Conservation (phyloP, 2,329 filamentous ascomycete genomes). For the Trichophyton simii region DNA sequence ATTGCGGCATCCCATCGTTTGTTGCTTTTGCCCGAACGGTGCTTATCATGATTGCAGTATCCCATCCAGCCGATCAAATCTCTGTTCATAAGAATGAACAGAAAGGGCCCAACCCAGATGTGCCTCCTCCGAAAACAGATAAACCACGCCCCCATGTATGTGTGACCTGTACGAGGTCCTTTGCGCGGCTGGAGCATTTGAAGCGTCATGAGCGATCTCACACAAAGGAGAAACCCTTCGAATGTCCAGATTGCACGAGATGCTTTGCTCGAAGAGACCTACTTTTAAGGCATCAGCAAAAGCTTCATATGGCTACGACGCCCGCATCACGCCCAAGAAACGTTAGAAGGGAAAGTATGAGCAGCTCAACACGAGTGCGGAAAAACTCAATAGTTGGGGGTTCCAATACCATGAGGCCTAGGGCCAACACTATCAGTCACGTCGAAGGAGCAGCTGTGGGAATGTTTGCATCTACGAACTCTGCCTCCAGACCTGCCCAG, state of each 20-base stretch:
- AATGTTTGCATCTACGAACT: conserved; percentile 34
- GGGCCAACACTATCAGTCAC: conserved; percentile 94
- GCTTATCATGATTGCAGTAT: conserved; percentile 11
- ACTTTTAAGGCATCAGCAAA: conserved; percentile 90
- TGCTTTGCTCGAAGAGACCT: conserved; percentile 92
- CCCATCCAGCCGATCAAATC: conserved; percentile 5
- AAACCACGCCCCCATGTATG: conserved; percentile 94
- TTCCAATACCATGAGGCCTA: conserved; percentile 59
- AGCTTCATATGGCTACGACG: conserved; percentile 85
- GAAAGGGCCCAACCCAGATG: conserved; percentile 9
- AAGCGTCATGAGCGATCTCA: conserved; percentile 97
- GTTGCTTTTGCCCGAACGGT: conserved; percentile 3
- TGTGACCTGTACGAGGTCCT: conserved; percentile 78
- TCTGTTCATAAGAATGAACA: conserved; percentile 1
- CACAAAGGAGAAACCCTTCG: conserved; percentile 97
- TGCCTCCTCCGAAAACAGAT: conserved; percentile 64
- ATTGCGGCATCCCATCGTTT: background rate
- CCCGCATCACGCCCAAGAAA: conserved; percentile 77
- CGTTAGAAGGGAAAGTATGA: conserved; percentile 69
- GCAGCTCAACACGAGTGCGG: conserved; percentile 58
- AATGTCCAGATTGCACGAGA: conserved; percentile 84
- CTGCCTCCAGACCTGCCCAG: conserved; percentile 18
- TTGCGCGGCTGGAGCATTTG: conserved; percentile 87
- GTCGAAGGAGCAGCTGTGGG: conserved; percentile 67
- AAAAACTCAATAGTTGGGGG: conserved; percentile 75